These are phyloP conservation scores for Lasiodiplodia hormozganensis DNA, from an alignment of 2,329 filamentous ascomycete genomes.

Conservation along the genomic window DNA sequence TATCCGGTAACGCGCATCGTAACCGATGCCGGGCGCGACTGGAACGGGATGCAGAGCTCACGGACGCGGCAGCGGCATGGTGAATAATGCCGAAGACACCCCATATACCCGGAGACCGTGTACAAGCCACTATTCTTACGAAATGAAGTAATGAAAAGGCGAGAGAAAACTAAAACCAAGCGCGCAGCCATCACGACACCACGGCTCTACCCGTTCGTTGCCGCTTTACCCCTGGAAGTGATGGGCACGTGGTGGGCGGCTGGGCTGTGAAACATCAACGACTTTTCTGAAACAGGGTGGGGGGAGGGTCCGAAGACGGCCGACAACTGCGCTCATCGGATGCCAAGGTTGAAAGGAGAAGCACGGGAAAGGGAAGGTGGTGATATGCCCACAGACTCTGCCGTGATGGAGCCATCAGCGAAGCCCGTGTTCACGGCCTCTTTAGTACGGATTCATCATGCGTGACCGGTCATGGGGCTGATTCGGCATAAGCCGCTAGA, in stretches of 20 bases:
- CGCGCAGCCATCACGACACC: not conserved
- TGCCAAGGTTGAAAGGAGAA: not conserved
- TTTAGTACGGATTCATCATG: constrained; percentile 10
- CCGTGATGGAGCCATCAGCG: not conserved
- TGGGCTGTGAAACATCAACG: constrained; percentile 5
- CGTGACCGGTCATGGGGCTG: not conserved
- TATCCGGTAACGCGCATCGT: constrained; percentile 12
- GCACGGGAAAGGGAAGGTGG: not conserved
- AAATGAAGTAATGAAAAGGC: not conserved
- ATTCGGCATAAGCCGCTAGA: not conserved
- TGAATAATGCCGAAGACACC: constrained; percentile 13
- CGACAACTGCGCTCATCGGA: constrained; percentile 2
- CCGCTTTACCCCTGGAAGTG: not conserved
- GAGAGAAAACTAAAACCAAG: not conserved
- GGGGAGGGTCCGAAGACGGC: not conserved
- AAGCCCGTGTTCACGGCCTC: not conserved
- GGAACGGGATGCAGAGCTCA: constrained; percentile 11
- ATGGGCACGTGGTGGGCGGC: not conserved
- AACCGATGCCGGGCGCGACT: constrained; percentile 2
- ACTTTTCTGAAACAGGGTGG: constrained; percentile 8
- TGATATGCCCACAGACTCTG: not conserved
- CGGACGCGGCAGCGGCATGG: constrained; percentile 10
- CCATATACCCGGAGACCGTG: not conserved
- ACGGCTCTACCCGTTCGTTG: constrained; percentile 3
- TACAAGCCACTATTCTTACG: not conserved